These are phyloP conservation scores for Penicillium sp. DNA, from an alignment of 2,329 filamentous ascomycete species.

Conservation along the genomic window DNA sequence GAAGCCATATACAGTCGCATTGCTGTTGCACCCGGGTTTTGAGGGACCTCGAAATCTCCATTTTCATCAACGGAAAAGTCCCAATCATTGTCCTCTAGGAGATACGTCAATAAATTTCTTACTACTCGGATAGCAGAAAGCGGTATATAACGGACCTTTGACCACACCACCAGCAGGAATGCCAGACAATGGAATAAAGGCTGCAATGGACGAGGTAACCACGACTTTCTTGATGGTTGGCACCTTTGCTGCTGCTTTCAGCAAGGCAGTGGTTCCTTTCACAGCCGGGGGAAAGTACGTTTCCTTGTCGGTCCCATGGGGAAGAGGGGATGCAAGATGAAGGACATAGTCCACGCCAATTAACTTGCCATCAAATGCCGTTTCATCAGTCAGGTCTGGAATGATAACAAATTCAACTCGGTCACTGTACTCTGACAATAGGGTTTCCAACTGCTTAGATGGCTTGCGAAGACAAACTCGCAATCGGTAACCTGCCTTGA, in stretches of 20 bases:
- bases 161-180: conserved; percentile 18
- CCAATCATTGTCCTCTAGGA: conserved; percentile 24
- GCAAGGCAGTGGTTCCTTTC: conserved; percentile 19
- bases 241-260: conserved; percentile 18
- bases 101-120: background rate
- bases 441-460: conserved; percentile 10
- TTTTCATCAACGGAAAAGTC: conserved; percentile 18
- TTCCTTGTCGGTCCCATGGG: conserved; percentile 16
- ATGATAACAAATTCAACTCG: conserved; percentile 20
- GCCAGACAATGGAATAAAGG: conserved; percentile 18
- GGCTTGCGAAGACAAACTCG: conserved; percentile 21
- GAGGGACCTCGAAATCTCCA: conserved; percentile 12
- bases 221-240: conserved; percentile 25
- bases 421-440: conserved; percentile 13
- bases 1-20: conserved; percentile 25
- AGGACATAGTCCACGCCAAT: conserved; percentile 25
- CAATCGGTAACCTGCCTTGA: conserved; percentile 23
- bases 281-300: conserved; percentile 23
- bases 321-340: conserved; percentile 27
- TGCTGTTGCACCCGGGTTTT: conserved; percentile 9
- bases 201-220: conserved; percentile 21
- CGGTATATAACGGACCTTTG: conserved; percentile 10
- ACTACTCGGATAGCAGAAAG: no score
- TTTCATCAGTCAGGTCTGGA: conserved; percentile 19
- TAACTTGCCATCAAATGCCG: conserved; percentile 15